A percentile compares a stretch with the other conserved stretches of the same genome.
Evolutionary conservation across 148 eudicot species (phyloP).

Genomic region (Fagopyrum tataricum): DNA sequence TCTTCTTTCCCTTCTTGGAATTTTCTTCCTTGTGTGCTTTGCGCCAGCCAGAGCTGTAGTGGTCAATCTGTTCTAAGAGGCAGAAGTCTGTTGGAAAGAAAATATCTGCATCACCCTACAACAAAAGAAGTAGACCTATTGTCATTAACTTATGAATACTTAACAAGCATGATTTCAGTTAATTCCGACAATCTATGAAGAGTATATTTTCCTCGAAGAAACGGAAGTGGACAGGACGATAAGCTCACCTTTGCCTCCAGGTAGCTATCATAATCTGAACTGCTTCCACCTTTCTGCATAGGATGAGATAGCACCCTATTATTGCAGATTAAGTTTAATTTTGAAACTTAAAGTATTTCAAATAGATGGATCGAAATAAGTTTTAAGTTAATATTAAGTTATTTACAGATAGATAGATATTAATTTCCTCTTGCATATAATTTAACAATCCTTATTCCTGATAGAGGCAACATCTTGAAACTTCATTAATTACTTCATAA

Average conservation of each 20-base stretch:
- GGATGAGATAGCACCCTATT: constrained; percentile 1
- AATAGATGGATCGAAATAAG: neutral
- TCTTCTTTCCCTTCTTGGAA: constrained; percentile 57
- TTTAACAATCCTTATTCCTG: neutral
- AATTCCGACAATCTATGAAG: neutral
- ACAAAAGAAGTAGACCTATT: constrained; percentile 12
- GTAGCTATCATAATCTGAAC: constrained; percentile 65
- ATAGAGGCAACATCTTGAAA: neutral
- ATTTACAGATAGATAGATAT: neutral
- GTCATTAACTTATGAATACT: neutral
- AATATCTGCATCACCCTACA: constrained; percentile 97
- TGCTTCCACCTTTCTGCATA: constrained; percentile 82
- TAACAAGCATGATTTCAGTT: neutral
- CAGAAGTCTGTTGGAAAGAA: constrained; percentile 98
- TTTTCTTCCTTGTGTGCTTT: constrained; percentile 35
- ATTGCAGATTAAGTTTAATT: neutral
- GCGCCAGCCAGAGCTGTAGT: constrained; percentile 75
- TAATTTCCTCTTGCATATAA: neutral
- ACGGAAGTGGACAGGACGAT: neutral
- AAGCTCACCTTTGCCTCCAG: constrained; percentile 69
- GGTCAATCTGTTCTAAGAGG: constrained; percentile 83
- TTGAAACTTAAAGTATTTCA: neutral
- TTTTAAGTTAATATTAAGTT: neutral
- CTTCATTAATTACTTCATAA: neutral
- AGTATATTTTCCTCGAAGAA: neutral